Evolutionary conservation across 805 yeast species (phyloP).

Genomic region (Saturnispora sekii): DNA sequence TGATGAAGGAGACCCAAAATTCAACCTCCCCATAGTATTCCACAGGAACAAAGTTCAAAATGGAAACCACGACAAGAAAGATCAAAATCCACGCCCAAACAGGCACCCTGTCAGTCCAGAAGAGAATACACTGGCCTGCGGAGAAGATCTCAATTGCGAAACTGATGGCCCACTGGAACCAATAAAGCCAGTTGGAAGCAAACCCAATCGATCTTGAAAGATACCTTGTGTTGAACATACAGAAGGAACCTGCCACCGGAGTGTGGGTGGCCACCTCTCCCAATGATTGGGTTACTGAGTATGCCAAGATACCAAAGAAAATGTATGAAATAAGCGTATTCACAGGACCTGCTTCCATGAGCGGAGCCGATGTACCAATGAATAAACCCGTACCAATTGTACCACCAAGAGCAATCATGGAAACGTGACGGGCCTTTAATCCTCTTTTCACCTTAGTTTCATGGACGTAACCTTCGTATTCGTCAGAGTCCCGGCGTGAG

Average conservation of each 20-base stretch:
- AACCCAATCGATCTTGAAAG: conserved; percentile 63
- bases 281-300: conserved; percentile 54
- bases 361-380: conserved; percentile 49
- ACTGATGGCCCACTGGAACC: conserved; percentile 71
- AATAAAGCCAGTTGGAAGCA: conserved; percentile 60
- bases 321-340: conserved; percentile 51
- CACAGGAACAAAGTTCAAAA: conserved; percentile 54
- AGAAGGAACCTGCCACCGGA: conserved; percentile 58
- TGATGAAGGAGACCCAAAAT: conserved; percentile 58
- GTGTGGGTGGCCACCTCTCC: conserved; percentile 76
- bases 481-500: neutral
- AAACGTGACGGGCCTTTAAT: conserved; percentile 54
- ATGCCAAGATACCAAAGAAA: conserved; percentile 56
- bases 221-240: conserved; percentile 62
- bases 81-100: conserved; percentile 63
- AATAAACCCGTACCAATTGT: conserved; percentile 74
- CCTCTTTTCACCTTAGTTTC: conserved; percentile 32
- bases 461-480: conserved; percentile 8
- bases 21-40: conserved; percentile 63
- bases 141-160: conserved; percentile 64
- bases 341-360: conserved; percentile 57
- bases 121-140: conserved; percentile 53
- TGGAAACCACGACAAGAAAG: conserved; percentile 46
- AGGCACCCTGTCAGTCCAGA: conserved; percentile 63
- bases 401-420: conserved; percentile 71